Percentiles rank a stretch among this genome's conserved stretches.
Conservation (phyloP, 2,329 filamentous ascomycete genomes). For the Cephalotrichum gorgonifer region DNA sequence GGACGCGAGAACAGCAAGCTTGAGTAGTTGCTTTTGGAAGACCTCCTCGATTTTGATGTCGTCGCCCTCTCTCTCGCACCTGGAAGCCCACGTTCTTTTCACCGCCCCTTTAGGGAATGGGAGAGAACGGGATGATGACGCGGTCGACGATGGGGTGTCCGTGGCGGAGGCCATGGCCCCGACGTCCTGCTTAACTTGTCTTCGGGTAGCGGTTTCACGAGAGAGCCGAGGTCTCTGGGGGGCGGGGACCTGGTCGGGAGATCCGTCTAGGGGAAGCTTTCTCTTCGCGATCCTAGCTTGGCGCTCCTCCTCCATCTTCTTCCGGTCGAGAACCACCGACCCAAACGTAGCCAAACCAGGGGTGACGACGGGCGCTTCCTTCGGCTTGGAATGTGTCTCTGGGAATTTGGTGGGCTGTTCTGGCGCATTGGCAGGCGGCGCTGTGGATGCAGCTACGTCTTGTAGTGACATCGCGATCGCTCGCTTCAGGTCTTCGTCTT, state of each 20-base stretch:
- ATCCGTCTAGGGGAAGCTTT: neutral
- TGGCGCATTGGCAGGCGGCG: neutral
- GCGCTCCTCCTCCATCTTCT: conserved; percentile 77
- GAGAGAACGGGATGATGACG: conserved; percentile 11
- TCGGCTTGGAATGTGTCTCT: conserved; percentile 4
- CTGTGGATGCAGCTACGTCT: conserved; percentile 8
- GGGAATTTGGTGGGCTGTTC: neutral
- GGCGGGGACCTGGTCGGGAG: neutral
- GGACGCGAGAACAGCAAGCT: conserved; percentile 73
- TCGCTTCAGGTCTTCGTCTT: conserved; percentile 43
- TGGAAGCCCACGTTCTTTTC: conserved; percentile 70
- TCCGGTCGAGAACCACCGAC: conserved; percentile 56
- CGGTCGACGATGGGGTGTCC: neutral
- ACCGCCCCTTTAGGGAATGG: conserved; percentile 52
- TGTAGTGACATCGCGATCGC: conserved; percentile 50
- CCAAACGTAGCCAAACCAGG: conserved; percentile 15
- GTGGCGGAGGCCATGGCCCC: neutral
- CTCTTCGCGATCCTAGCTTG: conserved; percentile 41
- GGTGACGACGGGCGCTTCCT: neutral
- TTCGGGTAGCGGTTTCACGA: neutral
- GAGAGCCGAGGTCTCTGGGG: neutral
- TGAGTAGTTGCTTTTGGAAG: conserved; percentile 59
- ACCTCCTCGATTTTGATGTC: conserved; percentile 87
- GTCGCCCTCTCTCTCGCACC: conserved; percentile 48
- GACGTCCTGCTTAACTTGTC: neutral